Evolutionary conservation across 2,329 filamentous ascomycete species (phyloP).

Genomic region (Monilinia fructicola): DNA sequence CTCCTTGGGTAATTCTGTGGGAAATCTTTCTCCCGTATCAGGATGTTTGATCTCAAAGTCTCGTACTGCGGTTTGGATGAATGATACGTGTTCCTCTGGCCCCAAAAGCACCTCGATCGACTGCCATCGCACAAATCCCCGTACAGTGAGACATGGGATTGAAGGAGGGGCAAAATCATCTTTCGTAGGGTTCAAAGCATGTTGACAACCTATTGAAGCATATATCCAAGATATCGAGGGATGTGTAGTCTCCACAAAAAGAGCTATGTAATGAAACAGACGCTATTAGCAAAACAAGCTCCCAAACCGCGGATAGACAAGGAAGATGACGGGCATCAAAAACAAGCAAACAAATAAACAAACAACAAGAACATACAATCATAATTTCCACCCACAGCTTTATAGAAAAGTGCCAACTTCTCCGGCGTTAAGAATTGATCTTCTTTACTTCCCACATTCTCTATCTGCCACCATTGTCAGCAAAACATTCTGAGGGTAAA

Average conservation of each 20-base stretch:
- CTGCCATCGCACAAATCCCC: constrained; percentile 92
- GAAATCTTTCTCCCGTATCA: constrained; percentile 68
- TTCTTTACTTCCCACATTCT: constrained; percentile 58
- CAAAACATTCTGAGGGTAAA: not conserved
- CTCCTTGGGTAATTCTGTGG: constrained; percentile 55
- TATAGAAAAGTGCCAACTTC: constrained; percentile 77
- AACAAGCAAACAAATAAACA: not conserved
- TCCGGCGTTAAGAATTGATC: constrained; percentile 57
- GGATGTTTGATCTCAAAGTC: constrained; percentile 76
- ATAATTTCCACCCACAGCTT: constrained; percentile 71
- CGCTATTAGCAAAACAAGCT: constrained; percentile 25
- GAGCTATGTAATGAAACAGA: constrained; percentile 45
- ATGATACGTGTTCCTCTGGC: constrained; percentile 83
- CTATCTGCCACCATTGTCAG: constrained; percentile 46
- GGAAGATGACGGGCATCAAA: constrained; percentile 1
- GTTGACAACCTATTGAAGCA: constrained; percentile 85
- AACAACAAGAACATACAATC: constrained; percentile 51
- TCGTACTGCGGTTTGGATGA: constrained; percentile 76
- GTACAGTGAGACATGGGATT: constrained; percentile 77
- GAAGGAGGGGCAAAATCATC: constrained; percentile 72
- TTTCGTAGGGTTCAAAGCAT: constrained; percentile 72
- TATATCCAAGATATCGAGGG: constrained; percentile 87
- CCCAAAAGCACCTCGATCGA: constrained; percentile 85
- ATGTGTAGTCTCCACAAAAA: constrained; percentile 75
- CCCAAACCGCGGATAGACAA: constrained; percentile 20